A percentile compares a stretch with the other conserved stretches of the same genome.
These are phyloP conservation scores for Stagonosporopsis tanaceti DNA, from an alignment of 2,329 filamentous ascomycete genomes.

Conservation along the genomic window DNA sequence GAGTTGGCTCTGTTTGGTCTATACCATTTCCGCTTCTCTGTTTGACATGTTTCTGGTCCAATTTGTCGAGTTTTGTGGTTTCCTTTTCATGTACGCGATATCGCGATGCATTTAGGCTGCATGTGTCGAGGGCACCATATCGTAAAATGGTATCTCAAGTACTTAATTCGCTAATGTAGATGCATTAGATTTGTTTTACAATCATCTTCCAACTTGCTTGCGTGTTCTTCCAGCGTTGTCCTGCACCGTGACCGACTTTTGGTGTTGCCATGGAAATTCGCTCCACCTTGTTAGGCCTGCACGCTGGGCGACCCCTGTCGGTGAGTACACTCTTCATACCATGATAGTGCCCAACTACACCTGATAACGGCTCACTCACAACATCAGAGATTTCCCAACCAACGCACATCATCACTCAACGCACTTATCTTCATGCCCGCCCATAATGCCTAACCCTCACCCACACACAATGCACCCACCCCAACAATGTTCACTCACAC, in stretches of 20 bases:
- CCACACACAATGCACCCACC: conserved; percentile 12
- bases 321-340: conserved; percentile 12
- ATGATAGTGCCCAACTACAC: conserved; percentile 17
- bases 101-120: conserved; percentile 8
- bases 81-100: neutral
- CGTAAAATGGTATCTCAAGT: conserved; percentile 22
- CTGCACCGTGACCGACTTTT: conserved; percentile 18
- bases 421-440: conserved; percentile 5
- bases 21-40: conserved; percentile 44
- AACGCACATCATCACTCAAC: neutral
- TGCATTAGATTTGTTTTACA: conserved; percentile 24
- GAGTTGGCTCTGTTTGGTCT: conserved; percentile 47
- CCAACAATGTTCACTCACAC: conserved; percentile 20
- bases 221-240: neutral
- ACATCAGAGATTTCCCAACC: conserved; percentile 1
- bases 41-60: conserved; percentile 30
- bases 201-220: neutral
- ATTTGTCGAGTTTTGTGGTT: conserved; percentile 29
- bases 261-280: conserved; percentile 19
- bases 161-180: conserved; percentile 45
- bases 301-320: conserved; percentile 16
- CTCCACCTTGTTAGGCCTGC: conserved; percentile 5
- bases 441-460: conserved; percentile 6
- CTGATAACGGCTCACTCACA: conserved; percentile 2
- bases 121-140: conserved; percentile 15